Conservation (phyloP, 2,329 filamentous ascomycete species). For the Cercospora sp. region DNA sequence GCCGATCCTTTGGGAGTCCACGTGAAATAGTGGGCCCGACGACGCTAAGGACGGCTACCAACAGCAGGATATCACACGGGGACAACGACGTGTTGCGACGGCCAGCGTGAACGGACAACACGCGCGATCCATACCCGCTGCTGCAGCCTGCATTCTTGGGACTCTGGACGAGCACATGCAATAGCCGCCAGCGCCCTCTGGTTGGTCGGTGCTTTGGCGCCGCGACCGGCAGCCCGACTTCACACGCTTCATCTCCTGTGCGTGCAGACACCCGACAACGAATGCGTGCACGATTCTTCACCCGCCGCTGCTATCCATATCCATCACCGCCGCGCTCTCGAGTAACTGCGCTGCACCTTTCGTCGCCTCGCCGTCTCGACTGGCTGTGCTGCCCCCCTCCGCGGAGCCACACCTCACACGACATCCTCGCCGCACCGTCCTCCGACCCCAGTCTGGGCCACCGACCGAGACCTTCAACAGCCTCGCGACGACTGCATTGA, state of each 20-base stretch:
- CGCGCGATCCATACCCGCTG: not conserved
- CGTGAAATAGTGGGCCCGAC: not conserved
- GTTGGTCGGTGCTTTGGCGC: constrained; percentile 17
- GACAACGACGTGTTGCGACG: not conserved
- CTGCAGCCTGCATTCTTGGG: not conserved
- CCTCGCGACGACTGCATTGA: not conserved
- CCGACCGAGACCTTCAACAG: constrained; percentile 17
- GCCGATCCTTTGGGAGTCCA: not conserved
- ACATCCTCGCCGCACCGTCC: constrained; percentile 6
- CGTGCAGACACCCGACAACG: constrained; percentile 8
- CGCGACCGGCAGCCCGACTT: constrained; percentile 12
- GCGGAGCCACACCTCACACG: not conserved
- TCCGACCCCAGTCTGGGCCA: constrained; percentile 8
- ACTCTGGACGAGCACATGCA: constrained; percentile 11
- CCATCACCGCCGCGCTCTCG: not conserved
- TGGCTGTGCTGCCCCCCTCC: not conserved
- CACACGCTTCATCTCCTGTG: constrained; percentile 5
- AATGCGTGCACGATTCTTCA: constrained; percentile 2
- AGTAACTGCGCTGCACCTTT: not conserved
- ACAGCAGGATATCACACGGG: constrained; percentile 5
- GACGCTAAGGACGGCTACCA: constrained; percentile 1
- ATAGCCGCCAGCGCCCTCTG: constrained; percentile 13
- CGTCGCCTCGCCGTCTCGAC: not conserved
- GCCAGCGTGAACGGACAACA: constrained; percentile 5
- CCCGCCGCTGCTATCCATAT: constrained; percentile 7